phyloP scores from a whole-genome alignment of 495 filamentous ascomycete genomes.

The Penicillium fimorum region DNA sequence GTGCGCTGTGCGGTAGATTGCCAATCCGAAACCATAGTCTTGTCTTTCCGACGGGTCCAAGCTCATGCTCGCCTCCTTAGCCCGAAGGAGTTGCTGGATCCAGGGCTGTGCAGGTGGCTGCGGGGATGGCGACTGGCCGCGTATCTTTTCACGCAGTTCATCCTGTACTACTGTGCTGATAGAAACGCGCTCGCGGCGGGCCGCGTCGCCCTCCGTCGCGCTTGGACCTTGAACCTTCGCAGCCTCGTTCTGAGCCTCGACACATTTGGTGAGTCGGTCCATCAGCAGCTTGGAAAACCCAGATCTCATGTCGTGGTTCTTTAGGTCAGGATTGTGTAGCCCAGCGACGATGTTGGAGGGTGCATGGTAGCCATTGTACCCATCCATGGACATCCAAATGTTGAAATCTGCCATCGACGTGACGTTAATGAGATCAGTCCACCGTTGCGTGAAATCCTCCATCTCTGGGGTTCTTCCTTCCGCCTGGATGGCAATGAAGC shows the following conservation, averaged over 20 bases:
- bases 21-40: slow-evolving; percentile 11
- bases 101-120: slow-evolving; percentile 12
- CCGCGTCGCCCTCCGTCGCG: slow-evolving; percentile 6
- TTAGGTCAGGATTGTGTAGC: slow-evolving; percentile 5
- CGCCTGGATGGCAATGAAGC: background rate
- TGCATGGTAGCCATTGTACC: background rate
- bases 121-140: slow-evolving; percentile 7
- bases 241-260: slow-evolving; percentile 13
- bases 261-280: slow-evolving; percentile 5
- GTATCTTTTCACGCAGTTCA: slow-evolving; percentile 12
- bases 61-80: background rate
- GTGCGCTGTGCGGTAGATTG: slow-evolving; percentile 19
- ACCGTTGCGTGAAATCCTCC: background rate
- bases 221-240: slow-evolving; percentile 7
- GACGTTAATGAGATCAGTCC: background rate
- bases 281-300: background rate
- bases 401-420: slow-evolving; percentile 10
- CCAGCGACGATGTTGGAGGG: background rate
- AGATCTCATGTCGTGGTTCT: background rate
- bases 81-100: slow-evolving; percentile 7
- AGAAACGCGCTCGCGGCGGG: slow-evolving; percentile 8
- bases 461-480: background rate
- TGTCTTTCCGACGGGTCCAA: background rate
- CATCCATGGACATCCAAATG: slow-evolving; percentile 11
- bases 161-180: slow-evolving; percentile 6